Evolutionary conservation across 1,284 basidiomycete species (phyloP).

Genomic region (Pseudozyma sp.): DNA sequence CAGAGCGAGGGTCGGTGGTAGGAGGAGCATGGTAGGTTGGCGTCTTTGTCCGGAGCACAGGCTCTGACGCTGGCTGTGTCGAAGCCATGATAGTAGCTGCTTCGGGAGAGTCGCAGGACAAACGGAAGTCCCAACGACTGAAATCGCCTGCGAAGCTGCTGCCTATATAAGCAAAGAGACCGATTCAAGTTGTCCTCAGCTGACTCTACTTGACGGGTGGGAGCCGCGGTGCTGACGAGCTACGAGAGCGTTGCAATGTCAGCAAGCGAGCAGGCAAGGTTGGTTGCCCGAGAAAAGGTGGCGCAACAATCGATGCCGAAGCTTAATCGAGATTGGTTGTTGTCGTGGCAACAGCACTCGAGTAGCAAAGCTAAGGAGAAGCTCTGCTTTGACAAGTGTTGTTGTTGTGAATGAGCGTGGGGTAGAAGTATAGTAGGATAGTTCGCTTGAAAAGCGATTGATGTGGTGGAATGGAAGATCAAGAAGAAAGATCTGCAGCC

Average conservation of each 20-base stretch:
- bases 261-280: background rate
- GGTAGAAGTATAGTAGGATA: background rate
- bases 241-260: background rate
- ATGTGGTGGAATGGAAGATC: background rate
- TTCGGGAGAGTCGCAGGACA: background rate
- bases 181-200: background rate
- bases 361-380: constrained; percentile 14
- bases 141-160: background rate
- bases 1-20: constrained; percentile 51
- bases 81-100: constrained; percentile 21
- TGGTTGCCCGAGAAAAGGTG: constrained; percentile 4
- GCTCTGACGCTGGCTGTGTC: constrained; percentile 22
- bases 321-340: constrained; percentile 26
- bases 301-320: constrained; percentile 7
- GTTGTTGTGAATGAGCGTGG: constrained; percentile 3
- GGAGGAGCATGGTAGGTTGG: constrained; percentile 67
- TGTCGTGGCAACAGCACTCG: constrained; percentile 11
- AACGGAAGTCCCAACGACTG: background rate
- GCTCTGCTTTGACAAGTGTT: constrained; percentile 6
- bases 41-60: constrained; percentile 58
- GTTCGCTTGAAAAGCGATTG: background rate
- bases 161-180: constrained; percentile 7
- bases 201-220: background rate
- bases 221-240: background rate
- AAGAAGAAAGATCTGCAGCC: background rate